Base-by-base conservation (phyloP, 192 early-diverging fungal species). In the Chytriomyces hyalinus region DNA sequence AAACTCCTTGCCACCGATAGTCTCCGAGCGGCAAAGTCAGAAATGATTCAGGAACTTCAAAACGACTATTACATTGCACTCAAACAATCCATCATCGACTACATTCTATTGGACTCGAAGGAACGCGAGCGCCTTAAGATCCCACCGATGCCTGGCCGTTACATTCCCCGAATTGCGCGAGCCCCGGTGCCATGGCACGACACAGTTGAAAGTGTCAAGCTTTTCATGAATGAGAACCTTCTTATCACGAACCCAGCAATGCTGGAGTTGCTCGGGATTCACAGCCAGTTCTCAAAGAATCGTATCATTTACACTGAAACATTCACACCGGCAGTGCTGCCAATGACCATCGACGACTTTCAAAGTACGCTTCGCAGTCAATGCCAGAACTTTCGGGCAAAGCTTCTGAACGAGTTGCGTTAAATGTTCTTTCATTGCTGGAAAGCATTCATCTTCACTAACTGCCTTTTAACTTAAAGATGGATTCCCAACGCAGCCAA, bases 161-260 rank as follows among this genome's bases (percentile, higher is more conserved):
- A 84, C 67, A 51, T 62, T 5, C 85, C 85, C 20, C 66, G 80
- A n/a, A 85, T 84, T 26, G 78, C 83, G 8, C 73, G 89, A 47
- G 89, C 89, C 0, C 89, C 89, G 5, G 89, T 90, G 9, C 89
- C 89, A 2, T 90, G 89, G 89, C 88, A 89, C 65, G 84, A 85
- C 0, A 50, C 61, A 10, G 60, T 90, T 17, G 47, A 70, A 6
- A 36, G 24, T 0, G 71, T 80, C 13, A 87, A 86, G 62, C 53
- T 13, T 10, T 76, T 44, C 61, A 86, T 90, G 5, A 67, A 57
- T 2, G 84, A 89, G 11, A 86, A 86, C 49, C 70, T 89, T 11
- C 86, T 85, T 53, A 84, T 89, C 51, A 89, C 88, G 0, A 89
- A 89, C 66, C 84, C 88, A 17, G 81, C 85, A 4, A 89, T 89